Evolutionary conservation across 1,284 basidiomycete species (phyloP).

Genomic region (Xerocomus amazonicus): DNA sequence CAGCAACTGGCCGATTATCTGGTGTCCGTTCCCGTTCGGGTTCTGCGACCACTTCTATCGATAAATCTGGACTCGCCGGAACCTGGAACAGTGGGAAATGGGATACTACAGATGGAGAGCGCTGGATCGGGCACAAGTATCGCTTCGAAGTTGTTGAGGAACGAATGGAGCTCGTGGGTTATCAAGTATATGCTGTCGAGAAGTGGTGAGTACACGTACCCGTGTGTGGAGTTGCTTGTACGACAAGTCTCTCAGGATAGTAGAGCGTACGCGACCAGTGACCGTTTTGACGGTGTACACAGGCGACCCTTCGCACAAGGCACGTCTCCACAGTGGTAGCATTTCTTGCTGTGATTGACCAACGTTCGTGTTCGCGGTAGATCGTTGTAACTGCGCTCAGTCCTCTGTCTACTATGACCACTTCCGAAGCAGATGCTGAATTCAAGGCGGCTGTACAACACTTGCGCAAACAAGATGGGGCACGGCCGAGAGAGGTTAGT

Average conservation of each 20-base stretch:
- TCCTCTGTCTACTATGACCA: constrained; percentile 41
- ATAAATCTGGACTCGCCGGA: constrained; percentile 12
- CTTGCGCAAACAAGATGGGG: constrained; percentile 57
- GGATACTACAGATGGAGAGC: constrained; percentile 23
- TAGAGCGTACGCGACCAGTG: constrained; percentile 57
- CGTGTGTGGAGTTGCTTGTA: not conserved
- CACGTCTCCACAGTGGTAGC: constrained; percentile 21
- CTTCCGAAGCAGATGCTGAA: constrained; percentile 47
- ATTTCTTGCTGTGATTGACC: constrained; percentile 15
- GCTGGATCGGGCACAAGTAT: constrained; percentile 38
- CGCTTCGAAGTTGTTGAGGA: constrained; percentile 47
- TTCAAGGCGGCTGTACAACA: constrained; percentile 59
- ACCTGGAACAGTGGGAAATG: constrained; percentile 14
- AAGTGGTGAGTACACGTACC: constrained; percentile 54
- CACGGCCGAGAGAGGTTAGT: constrained; percentile 61
- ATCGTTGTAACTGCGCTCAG: constrained; percentile 57
- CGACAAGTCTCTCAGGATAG: constrained; percentile 46
- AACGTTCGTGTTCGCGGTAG: constrained; percentile 32
- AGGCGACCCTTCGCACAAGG: constrained; percentile 64
- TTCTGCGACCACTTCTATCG: constrained; percentile 23
- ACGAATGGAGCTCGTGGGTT: constrained; percentile 49
- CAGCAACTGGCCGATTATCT: constrained; percentile 24
- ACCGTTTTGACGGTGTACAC: constrained; percentile 70
- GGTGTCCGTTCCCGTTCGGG: constrained; percentile 33
- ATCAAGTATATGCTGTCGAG: constrained; percentile 79